Base-by-base conservation (phyloP, 2,329 filamentous ascomycete genomes). In the Fusarium agapanthi region DNA sequence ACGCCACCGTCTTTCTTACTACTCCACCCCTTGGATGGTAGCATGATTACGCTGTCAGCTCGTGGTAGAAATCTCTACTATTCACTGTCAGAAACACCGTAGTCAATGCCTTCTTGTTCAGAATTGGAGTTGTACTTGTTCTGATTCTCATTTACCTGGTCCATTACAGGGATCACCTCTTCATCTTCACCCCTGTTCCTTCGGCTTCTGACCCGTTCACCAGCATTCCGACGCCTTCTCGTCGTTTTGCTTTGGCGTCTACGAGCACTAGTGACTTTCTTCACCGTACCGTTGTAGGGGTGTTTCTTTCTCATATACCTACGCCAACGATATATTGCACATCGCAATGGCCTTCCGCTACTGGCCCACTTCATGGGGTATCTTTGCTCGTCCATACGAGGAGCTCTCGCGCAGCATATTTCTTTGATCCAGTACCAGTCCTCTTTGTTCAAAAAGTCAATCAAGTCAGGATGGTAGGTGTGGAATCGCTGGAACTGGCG, bases 131-230 rank as follows among this genome's bases (percentile, higher is more conserved):
- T 5, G 41, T 44, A 26, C 16, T 18, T 44, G 2, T 1, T 26
- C n/a, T 26, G n/a, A 6, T 1, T 8, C 5, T 44, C 16, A 44
- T 1, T 4, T 5, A 13, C 11, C n/a, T 13, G 11, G 16, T 44
- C 0, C 16, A 9, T 8, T 43, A 5, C 1, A 4, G 11, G 6
- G 4, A 1, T 26, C 15, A 8, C 16, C 2, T 18, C n/a, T 26
- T 13, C 16, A 26, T 18, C 41, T 26, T 9, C 22, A 22, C 7
- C 11, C 37, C 20, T 20, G 7, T 38, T n/a, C 38, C 5, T n/a
- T 40, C 5, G 7, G 38, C 1, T n/a, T 40, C 13, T 15, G 38
- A 14, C 4, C 22, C 1, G 38, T n/a, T 22, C 12, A 40, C 7
- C 9, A 24, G 14, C n/a, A 24, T 24, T 16, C 14, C 10, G 15